A percentile compares a stretch with the other conserved stretches of the same genome.
Evolutionary conservation across 441 rosid species (phyloP).

Genomic region (Geranium incanum): DNA sequence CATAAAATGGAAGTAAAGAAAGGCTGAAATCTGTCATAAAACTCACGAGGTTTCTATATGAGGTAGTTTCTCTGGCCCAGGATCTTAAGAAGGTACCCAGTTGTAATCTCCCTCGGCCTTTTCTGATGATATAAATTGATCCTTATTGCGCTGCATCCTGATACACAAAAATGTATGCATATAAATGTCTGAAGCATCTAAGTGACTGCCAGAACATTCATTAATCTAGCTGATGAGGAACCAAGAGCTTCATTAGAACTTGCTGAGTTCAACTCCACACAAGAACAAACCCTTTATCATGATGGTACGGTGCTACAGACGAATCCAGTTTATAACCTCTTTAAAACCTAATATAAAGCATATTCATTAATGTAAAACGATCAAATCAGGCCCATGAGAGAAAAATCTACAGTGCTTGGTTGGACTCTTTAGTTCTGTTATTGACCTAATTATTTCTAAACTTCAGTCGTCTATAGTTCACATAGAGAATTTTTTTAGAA

Average conservation of each 20-base stretch:
- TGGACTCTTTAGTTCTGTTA: no score
- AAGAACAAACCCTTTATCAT: background rate
- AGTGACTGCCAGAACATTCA: background rate
- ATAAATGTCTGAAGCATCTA: background rate
- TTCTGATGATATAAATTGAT: conserved; percentile 86
- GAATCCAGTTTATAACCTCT: background rate
- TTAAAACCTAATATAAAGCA: background rate
- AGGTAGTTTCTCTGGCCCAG: conserved; percentile 58
- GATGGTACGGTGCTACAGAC: background rate
- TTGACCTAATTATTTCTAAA: no score
- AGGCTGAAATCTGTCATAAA: background rate
- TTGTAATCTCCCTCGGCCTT: conserved; percentile 54
- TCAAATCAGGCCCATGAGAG: no score
- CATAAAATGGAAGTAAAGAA: background rate
- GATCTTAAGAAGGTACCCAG: conserved; percentile 56
- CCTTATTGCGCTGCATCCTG: conserved; percentile 97
- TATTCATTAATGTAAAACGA: no score
- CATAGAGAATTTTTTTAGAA: no score
- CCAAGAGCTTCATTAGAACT: no score
- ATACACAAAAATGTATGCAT: background rate
- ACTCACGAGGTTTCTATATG: conserved; percentile 60
- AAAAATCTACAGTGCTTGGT: background rate
- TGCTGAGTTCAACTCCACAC: background rate
- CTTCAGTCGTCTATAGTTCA: no score
- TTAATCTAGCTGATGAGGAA: background rate